Conservation (phyloP, 2,329 filamentous ascomycete species). For the Pseudogymnoascus sp. region DNA sequence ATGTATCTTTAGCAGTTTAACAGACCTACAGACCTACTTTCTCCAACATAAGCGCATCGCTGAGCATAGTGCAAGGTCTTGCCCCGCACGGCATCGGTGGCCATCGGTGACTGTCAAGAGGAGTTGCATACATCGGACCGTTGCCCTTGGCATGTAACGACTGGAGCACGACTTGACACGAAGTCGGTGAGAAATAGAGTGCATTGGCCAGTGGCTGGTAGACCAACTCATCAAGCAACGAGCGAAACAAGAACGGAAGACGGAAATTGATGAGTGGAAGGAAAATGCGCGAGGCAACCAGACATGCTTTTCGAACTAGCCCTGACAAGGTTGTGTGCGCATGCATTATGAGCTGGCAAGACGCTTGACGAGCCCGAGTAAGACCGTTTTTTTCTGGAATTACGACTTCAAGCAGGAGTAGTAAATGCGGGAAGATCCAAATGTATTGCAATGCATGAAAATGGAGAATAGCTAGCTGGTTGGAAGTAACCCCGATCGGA, state of each 20-base stretch:
- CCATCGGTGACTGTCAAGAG: constrained; percentile 8
- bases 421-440: constrained; percentile 9
- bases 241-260: constrained; percentile 3
- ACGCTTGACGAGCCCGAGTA: constrained; percentile 48
- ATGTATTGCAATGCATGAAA: constrained; percentile 10
- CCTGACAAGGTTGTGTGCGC: constrained; percentile 34
- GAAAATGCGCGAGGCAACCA: constrained; percentile 20
- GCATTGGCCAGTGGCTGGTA: constrained; percentile 28
- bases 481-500: constrained; percentile 5
- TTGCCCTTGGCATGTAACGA: constrained; percentile 25
- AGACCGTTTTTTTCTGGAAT: constrained; percentile 34
- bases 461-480: not conserved
- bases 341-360: constrained; percentile 75
- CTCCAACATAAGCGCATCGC: constrained; percentile 8
- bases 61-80: not conserved
- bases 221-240: constrained; percentile 13
- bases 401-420: constrained; percentile 6
- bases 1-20: constrained; percentile 6
- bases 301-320: constrained; percentile 24
- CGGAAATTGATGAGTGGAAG: constrained; percentile 12
- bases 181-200: constrained; percentile 29
- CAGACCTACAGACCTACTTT: not conserved
- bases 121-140: constrained; percentile 18
- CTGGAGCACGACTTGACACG: constrained; percentile 31
- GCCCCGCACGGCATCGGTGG: constrained; percentile 8